Evolutionary conservation across 768 basidiomycete species (phyloP), one percentile per base, ranked within the genome.

Genomic region (Trametes villosa): DNA sequence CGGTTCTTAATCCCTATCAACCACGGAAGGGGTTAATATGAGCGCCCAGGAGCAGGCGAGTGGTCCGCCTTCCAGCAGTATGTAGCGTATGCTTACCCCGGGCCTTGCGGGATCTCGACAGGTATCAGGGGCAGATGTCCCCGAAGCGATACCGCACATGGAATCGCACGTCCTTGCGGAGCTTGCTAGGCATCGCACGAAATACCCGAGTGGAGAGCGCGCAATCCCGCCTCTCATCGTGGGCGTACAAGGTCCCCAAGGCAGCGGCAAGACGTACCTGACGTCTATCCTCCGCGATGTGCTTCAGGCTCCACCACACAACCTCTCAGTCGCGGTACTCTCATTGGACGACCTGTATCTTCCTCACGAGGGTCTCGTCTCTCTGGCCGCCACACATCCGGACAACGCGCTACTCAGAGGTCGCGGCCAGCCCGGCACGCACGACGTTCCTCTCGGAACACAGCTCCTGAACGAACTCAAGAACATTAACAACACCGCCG

Each of bases 361-460:
- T 36, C 83, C 91, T 0, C 89, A 94, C 66, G 76, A 78, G 1
- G 81, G 71, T 0, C 81, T 96, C 36, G 72, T 76, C 3, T 72
- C 74, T 0, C 79, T 96, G 20, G 86, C 92, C 9, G 50, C 62
- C 0, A 68, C 77, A 3, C 66, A 89, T 64, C 83, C 88, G 0
- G 67, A 74, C 4, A 96, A 96, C 68, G 66, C 70, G 24, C 78
- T 98, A 2, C 81, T 94, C 70, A 77, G 80, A 7, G 95, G 96
- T 11, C 85, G 95, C n/a, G 95, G 95, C 0, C 92, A 88, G 65
- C 95, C 95, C 0, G 95, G 96, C 1, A 98, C 95, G 9, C 95
- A 98, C 70, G 96, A 98, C 70, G 72, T 92, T 30, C 68, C 72
- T 1, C 83, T 97, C 13, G 92, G 90, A 11, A 62, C 78, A 1